These are phyloP conservation scores for Diversispora eburnea DNA, from an alignment of 192 early-diverging fungal species.

Conservation along the genomic window DNA sequence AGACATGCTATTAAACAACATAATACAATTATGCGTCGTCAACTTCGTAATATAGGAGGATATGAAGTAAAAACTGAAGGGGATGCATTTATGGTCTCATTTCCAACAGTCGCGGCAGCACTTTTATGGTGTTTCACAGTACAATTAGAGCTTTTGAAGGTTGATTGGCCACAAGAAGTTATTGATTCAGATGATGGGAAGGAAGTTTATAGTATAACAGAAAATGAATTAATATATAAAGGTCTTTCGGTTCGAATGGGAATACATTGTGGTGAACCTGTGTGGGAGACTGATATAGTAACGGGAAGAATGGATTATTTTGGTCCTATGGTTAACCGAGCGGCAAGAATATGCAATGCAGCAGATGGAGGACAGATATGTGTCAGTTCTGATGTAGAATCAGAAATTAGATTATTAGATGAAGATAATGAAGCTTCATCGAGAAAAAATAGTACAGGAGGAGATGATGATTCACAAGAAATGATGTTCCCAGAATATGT, in stretches of 20 bases:
- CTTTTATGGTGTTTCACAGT: conserved; percentile 86
- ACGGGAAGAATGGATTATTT: conserved; percentile 95
- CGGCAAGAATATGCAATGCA: conserved; percentile 74
- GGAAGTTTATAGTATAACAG: conserved; percentile 61
- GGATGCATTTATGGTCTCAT: conserved; percentile 92
- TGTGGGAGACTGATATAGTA: conserved; percentile 83
- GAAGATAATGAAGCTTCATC: conserved; percentile 31
- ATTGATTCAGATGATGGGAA: conserved; percentile 71
- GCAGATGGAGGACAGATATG: conserved; percentile 91
- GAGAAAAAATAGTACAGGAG: conserved; percentile 28
- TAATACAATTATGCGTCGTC: conserved; percentile 76
- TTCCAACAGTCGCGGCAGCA: conserved; percentile 75
- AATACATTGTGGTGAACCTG: conserved; percentile 83
- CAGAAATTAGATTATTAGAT: conserved; percentile 35
- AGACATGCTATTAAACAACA: conserved; percentile 82
- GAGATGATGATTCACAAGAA: conserved; percentile 32
- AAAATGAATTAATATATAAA: conserved; percentile 66
- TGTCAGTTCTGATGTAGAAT: conserved; percentile 75
- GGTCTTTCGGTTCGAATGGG: conserved; percentile 92
- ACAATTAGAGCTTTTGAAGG: conserved; percentile 72
- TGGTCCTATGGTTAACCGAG: conserved; percentile 89
- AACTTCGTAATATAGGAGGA: conserved; percentile 76
- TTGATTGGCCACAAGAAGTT: conserved; percentile 87
- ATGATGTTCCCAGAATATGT: conserved; percentile 22
- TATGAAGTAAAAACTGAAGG: conserved; percentile 97